phyloP scores from a whole-genome alignment of 148 eudicot genomes.

The Amaranthus cruentus region DNA sequence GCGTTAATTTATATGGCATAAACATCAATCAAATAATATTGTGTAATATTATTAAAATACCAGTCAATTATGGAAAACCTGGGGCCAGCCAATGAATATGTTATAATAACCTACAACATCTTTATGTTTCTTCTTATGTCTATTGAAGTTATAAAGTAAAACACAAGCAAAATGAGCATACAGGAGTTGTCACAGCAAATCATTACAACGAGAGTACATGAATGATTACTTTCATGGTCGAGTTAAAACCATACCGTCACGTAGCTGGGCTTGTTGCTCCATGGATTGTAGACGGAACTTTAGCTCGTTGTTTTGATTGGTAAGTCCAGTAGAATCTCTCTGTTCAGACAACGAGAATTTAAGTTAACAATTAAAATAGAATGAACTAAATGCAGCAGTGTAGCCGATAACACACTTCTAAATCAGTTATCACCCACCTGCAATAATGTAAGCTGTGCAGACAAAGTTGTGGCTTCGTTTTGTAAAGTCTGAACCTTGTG shows the following conservation, averaged over 20 bases:
- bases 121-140: no score
- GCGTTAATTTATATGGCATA: no score
- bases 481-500: slow-evolving; percentile 95
- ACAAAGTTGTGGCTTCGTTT: slow-evolving; percentile 92
- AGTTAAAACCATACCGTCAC: slow-evolving; percentile 61
- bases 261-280: slow-evolving; percentile 97
- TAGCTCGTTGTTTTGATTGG: slow-evolving; percentile 75
- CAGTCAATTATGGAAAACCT: no score
- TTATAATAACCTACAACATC: no score
- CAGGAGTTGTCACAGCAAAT: no score
- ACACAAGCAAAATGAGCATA: no score
- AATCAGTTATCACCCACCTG: slow-evolving; percentile 43
- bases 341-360: slow-evolving; percentile 24
- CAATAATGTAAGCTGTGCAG: slow-evolving; percentile 85
- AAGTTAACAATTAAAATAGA: background rate
- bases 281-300: slow-evolving; percentile 93
- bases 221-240: no score
- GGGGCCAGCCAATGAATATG: no score
- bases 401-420: background rate
- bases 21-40: no score
- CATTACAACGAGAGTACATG: no score
- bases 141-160: no score
- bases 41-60: no score
- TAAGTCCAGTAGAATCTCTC: slow-evolving; percentile 85
- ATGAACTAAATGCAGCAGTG: background rate